phyloP scores from a whole-genome alignment of 495 filamentous ascomycete genomes.

The Trichoderma asperelloides region DNA sequence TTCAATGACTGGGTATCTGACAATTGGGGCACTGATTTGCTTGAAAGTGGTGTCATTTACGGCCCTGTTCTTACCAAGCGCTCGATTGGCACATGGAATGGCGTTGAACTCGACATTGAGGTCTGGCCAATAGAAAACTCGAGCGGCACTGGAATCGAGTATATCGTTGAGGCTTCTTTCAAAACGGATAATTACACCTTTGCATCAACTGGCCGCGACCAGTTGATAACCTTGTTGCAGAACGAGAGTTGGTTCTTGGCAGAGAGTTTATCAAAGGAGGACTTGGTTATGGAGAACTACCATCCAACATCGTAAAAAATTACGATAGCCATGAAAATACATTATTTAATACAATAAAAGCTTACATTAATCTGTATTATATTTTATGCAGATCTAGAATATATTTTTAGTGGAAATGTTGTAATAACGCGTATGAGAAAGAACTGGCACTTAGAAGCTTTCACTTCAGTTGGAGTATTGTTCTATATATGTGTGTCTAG shows the following conservation, averaged over 20 bases:
- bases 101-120: conserved; percentile 19
- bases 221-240: conserved; percentile 11
- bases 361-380: no score
- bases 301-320: neutral
- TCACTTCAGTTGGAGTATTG: no score
- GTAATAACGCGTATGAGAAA: no score
- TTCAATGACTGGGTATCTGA: conserved; percentile 17
- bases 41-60: conserved; percentile 14
- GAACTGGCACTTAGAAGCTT: no score
- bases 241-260: conserved; percentile 17
- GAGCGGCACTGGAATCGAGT: conserved; percentile 13
- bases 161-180: conserved; percentile 24
- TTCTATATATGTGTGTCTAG: no score
- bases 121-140: conserved; percentile 21
- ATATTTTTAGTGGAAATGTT: no score
- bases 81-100: conserved; percentile 18
- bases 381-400: no score
- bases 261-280: conserved; percentile 17
- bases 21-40: conserved; percentile 16
- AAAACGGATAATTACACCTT: conserved; percentile 11
- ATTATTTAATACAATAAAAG: no score
- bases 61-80: conserved; percentile 21
- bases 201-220: conserved; percentile 8
- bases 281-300: conserved; percentile 19
- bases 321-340: no score